These are phyloP conservation scores for Zymoseptoria passerinii DNA, from an alignment of 2,329 filamentous ascomycete species.

Conservation along the genomic window DNA sequence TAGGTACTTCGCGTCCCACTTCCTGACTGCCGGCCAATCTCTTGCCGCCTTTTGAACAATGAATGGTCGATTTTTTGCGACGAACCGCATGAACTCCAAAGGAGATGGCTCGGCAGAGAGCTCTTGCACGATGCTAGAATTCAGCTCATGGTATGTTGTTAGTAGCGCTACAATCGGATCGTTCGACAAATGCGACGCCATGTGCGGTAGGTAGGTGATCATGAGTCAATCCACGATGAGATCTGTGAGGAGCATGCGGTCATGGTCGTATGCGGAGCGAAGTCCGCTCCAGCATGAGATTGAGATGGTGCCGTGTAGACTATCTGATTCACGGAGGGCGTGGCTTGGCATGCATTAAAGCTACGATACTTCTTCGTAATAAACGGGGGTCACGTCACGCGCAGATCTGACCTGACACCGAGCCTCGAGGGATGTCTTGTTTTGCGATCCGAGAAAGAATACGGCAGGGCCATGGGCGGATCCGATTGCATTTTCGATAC, in stretches of 20 bases:
- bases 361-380: too few relatives aligned
- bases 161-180: conserved; percentile 40
- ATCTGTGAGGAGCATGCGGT: neutral
- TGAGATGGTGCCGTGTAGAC: too few relatives aligned
- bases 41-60: conserved; percentile 53
- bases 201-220: neutral
- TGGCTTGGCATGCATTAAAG: too few relatives aligned
- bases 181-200: neutral
- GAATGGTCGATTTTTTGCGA: conserved; percentile 66
- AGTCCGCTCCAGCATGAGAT: neutral
- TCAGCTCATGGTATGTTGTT: conserved; percentile 65
- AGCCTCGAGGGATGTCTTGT: too few relatives aligned
- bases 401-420: too few relatives aligned
- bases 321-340: too few relatives aligned
- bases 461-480: too few relatives aligned
- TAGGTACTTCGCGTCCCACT: conserved; percentile 58
- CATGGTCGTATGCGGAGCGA: neutral
- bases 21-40: conserved; percentile 53
- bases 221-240: neutral
- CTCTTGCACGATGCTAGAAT: conserved; percentile 52
- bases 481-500: too few relatives aligned
- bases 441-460: too few relatives aligned
- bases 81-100: conserved; percentile 72
- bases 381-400: too few relatives aligned
- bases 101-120: conserved; percentile 58